A percentile compares a stretch with the other conserved stretches of the same genome.
These are phyloP conservation scores for Boletellus dicymbophilus DNA, from an alignment of 1,284 basidiomycete genomes.

Conservation along the genomic window DNA sequence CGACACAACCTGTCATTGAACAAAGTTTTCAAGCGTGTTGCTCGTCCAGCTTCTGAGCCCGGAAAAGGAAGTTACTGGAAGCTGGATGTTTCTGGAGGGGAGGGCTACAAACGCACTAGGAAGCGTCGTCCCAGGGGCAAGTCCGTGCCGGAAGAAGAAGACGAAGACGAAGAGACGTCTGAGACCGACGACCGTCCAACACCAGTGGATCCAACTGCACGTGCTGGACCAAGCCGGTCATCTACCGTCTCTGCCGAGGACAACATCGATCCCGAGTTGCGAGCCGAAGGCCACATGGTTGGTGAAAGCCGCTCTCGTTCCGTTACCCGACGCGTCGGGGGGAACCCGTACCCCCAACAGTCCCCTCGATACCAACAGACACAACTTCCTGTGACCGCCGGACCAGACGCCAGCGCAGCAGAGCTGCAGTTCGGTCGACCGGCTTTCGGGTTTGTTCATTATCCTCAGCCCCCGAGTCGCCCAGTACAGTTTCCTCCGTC, in stretches of 20 bases:
- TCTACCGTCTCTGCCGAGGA: conserved; percentile 25
- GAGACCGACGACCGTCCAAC: conserved; percentile 22
- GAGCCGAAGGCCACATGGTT: conserved; percentile 33
- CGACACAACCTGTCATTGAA: conserved; percentile 90
- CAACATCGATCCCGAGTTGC: conserved; percentile 38
- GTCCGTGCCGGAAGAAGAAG: conserved; percentile 24
- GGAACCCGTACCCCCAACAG: conserved; percentile 31
- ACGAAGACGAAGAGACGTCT: conserved; percentile 26
- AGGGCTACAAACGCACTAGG: conserved; percentile 63
- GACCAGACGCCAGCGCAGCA: conserved; percentile 14
- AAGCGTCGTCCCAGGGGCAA: conserved; percentile 49
- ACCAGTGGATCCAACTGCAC: conserved; percentile 3
- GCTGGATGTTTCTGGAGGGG: conserved; percentile 57
- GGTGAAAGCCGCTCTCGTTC: conserved; percentile 33
- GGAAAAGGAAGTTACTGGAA: conserved; percentile 78
- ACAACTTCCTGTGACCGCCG: conserved; percentile 12
- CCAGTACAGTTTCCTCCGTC: conserved; percentile 3
- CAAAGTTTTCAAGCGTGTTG: conserved; percentile 72
- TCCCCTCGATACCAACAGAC: conserved; percentile 29
- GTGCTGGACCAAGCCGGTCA: conserved; percentile 3
- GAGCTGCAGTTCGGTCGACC: conserved; percentile 27
- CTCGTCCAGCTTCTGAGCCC: conserved; percentile 65
- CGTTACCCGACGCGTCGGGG: conserved; percentile 19
- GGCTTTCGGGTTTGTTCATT: conserved; percentile 22
- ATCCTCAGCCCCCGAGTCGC: conserved; percentile 10